These are phyloP conservation scores for Penicillium sp. DNA, from an alignment of 2,329 filamentous ascomycete species.

Conservation along the genomic window DNA sequence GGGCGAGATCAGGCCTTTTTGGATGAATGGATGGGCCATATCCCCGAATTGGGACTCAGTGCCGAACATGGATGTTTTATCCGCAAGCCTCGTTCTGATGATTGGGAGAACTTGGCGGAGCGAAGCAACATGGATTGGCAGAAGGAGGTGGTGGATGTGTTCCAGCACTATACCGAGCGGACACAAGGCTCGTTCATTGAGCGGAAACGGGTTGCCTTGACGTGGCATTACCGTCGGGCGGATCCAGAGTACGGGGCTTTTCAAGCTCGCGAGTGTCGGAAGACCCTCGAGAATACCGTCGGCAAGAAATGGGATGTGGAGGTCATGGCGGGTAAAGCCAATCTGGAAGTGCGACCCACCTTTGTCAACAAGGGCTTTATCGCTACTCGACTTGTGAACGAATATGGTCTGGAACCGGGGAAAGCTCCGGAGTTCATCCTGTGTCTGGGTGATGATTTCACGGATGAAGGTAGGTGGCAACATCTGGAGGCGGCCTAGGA, in stretches of 20 bases:
- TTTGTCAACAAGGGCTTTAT: constrained; percentile 99
- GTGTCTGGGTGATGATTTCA: constrained; percentile 92
- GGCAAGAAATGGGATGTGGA: constrained; percentile 81
- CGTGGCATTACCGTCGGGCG: constrained; percentile 93
- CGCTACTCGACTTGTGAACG: constrained; percentile 70
- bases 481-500: background rate
- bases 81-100: constrained; percentile 65
- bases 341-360: constrained; percentile 89
- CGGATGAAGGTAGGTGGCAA: constrained; percentile 74
- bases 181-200: constrained; percentile 90
- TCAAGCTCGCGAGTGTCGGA: constrained; percentile 74
- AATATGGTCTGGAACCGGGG: constrained; percentile 55
- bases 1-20: constrained; percentile 90
- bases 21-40: constrained; percentile 86
- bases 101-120: constrained; percentile 87
- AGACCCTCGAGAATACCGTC: constrained; percentile 71
- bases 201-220: constrained; percentile 85
- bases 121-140: constrained; percentile 90
- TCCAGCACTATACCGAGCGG: constrained; percentile 80
- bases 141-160: constrained; percentile 71
- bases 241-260: constrained; percentile 78
- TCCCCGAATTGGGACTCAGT: constrained; percentile 80
- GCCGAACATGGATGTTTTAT: constrained; percentile 97
- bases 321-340: constrained; percentile 95
- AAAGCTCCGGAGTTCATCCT: constrained; percentile 75